Conservation (phyloP, 371 early-diverging fungal genomes). For the Apophysomyces ossiformis region DNA sequence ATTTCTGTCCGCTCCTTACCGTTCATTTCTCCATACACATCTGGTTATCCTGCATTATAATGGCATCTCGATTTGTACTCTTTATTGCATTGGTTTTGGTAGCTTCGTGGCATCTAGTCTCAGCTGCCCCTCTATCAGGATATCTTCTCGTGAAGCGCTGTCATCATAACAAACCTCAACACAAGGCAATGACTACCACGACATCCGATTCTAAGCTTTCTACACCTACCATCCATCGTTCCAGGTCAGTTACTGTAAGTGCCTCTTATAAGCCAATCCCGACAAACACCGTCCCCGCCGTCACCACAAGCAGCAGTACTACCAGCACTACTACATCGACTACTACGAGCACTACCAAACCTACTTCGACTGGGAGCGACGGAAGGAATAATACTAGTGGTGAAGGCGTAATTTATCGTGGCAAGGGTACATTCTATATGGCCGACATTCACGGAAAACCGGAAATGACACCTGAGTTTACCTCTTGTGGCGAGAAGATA, state of each 20-base stretch:
- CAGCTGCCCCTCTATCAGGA: constrained; percentile 26
- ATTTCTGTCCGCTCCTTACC: constrained; percentile 15
- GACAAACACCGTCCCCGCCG: no score
- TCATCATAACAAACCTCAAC: constrained; percentile 5
- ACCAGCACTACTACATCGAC: no score
- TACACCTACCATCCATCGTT: background rate
- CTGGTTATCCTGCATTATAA: background rate
- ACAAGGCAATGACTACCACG: background rate
- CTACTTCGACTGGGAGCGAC: no score
- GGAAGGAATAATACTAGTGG: no score
- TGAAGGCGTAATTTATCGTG: no score
- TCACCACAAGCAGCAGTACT: no score
- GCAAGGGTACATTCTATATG: no score
- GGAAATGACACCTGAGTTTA: background rate
- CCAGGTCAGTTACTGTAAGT: constrained; percentile 7
- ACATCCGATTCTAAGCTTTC: background rate
- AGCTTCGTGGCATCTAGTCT: constrained; percentile 16
- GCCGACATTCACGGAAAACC: no score
- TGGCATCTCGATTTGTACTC: constrained; percentile 16
- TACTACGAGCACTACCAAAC: no score
- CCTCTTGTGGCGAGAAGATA: constrained; percentile 23
- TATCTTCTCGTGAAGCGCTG: constrained; percentile 15
- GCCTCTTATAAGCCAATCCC: no score
- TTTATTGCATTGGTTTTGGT: constrained; percentile 23
- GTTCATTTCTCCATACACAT: constrained; percentile 9